Base-by-base conservation (phyloP, 495 filamentous ascomycete species). In the Lophiotrema nucula region DNA sequence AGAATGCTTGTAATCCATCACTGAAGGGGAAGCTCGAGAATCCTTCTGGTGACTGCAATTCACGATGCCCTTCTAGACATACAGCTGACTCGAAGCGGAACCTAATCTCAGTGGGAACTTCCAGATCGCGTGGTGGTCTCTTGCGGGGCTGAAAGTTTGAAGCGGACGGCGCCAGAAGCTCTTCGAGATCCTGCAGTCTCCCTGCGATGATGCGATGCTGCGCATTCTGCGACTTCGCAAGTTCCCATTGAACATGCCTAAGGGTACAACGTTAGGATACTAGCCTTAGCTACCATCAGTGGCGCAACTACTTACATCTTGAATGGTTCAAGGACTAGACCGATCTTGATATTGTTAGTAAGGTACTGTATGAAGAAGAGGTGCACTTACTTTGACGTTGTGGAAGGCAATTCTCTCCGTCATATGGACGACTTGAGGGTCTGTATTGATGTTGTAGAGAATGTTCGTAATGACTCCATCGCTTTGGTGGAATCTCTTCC, bases 311-410 rank as follows among this genome's bases (percentile, higher is more conserved):
- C 15, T 27, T 18, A 21, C 25, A 69, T 18, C 38, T 69, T 60
- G 2, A 69, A 44, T 13, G 67, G 65, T 43, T 65, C 61, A 0
- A 69, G 25, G 2, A 69, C 46, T 44, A 65, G 31, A 16, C 38
- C 18, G 23, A 69, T 67, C 57, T 69, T 67, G 27, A 43, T 38
- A 27, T 66, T 69, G 39, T 67, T 61, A 21, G 48, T 46, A 10
- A 48, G 16, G 12, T n/a, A 8, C n/a, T 8, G n/a, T n/a, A 35
- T n/a, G n/a, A 35, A 35, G 31, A 8, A 35, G n/a, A 8, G n/a
- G 8, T 35, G 8, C 8, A n/a, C 31, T n/a, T 35, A 35, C 31
- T n/a, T 35, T 35, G 8, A 35, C 31, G n/a, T 35, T 35, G 31
- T 35, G 31, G n/a, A 35, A 35, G 8, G 31, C 31, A 8, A 69